These are phyloP conservation scores for Saccharomyces jurei DNA, from an alignment of 805 yeast genomes.

Conservation along the genomic window DNA sequence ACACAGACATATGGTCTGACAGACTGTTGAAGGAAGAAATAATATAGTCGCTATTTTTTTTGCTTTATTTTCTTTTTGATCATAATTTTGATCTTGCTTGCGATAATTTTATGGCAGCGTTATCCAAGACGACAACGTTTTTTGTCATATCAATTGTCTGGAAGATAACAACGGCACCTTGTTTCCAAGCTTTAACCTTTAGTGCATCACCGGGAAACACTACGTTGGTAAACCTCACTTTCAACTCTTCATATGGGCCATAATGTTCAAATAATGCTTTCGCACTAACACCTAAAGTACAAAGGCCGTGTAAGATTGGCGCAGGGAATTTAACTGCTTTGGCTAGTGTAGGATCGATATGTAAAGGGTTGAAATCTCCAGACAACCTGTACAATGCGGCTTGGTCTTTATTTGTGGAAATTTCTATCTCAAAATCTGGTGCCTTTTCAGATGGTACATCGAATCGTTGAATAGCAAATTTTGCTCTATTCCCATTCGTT, in stretches of 20 bases:
- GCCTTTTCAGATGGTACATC: conserved; percentile 45
- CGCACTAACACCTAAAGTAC: conserved; percentile 74
- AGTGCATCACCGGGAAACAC: conserved; percentile 93
- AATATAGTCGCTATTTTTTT: not conserved
- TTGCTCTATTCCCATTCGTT: conserved; percentile 39
- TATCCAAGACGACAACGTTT: conserved; percentile 67
- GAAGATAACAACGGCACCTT: conserved; percentile 56
- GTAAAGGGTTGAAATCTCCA: conserved; percentile 93
- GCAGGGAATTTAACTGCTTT: conserved; percentile 73
- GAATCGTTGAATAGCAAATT: conserved; percentile 58
- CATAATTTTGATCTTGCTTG: conserved; percentile 27
- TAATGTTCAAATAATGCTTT: conserved; percentile 70
- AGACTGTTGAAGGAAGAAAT: not conserved
- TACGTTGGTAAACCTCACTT: conserved; percentile 82
- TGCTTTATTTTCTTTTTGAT: not conserved
- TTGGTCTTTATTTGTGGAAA: conserved; percentile 57
- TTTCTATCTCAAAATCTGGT: conserved; percentile 60
- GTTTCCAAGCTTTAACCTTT: conserved; percentile 76
- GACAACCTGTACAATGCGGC: conserved; percentile 87
- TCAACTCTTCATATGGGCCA: conserved; percentile 77
- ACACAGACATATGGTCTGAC: not conserved
- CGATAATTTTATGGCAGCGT: conserved; percentile 69
- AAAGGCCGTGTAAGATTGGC: conserved; percentile 91
- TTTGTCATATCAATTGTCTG: conserved; percentile 78
- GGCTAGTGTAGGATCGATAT: conserved; percentile 88